Evolutionary conservation across 371 early-diverging fungal genomes (phyloP).

Genomic region (Dichotomocladium elegans): DNA sequence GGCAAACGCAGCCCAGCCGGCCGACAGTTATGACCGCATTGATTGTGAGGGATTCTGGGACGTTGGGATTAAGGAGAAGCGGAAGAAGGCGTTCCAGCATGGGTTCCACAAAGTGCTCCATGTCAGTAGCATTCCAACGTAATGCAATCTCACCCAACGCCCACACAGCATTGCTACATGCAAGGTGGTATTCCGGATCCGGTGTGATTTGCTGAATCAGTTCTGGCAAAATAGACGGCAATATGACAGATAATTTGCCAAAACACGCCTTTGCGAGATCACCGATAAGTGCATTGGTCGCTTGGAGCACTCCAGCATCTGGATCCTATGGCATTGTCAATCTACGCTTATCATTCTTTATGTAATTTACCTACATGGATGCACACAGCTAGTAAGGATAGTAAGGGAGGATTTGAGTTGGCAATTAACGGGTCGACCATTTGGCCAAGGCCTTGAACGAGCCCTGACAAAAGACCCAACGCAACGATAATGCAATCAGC

Average conservation of each 20-base stretch:
- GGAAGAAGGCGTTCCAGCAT: slow-evolving; percentile 71
- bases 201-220: slow-evolving; percentile 71
- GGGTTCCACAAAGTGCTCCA: slow-evolving; percentile 62
- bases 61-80: slow-evolving; percentile 55
- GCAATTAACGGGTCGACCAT: slow-evolving; percentile 67
- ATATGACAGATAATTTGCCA: slow-evolving; percentile 61
- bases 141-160: slow-evolving; percentile 92
- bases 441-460: slow-evolving; percentile 83
- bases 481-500: slow-evolving; percentile 90
- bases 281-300: slow-evolving; percentile 90
- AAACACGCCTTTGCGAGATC: slow-evolving; percentile 88
- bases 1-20: slow-evolving; percentile 77
- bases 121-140: slow-evolving; percentile 50
- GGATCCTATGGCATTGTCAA: slow-evolving; percentile 50
- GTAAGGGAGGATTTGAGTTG: slow-evolving; percentile 55
- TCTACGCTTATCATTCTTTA: not conserved
- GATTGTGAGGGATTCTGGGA: slow-evolving; percentile 66
- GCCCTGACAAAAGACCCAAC: slow-evolving; percentile 84
- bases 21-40: slow-evolving; percentile 92
- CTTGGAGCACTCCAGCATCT: slow-evolving; percentile 80
- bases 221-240: slow-evolving; percentile 71
- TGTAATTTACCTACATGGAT: slow-evolving; percentile 57
- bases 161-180: slow-evolving; percentile 95
- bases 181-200: slow-evolving; percentile 55
- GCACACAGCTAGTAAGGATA: slow-evolving; percentile 73